A percentile compares a stretch with the other conserved stretches of the same genome.
Conservation (phyloP, 768 basidiomycete genomes). For the Tylopilus subfusipes region DNA sequence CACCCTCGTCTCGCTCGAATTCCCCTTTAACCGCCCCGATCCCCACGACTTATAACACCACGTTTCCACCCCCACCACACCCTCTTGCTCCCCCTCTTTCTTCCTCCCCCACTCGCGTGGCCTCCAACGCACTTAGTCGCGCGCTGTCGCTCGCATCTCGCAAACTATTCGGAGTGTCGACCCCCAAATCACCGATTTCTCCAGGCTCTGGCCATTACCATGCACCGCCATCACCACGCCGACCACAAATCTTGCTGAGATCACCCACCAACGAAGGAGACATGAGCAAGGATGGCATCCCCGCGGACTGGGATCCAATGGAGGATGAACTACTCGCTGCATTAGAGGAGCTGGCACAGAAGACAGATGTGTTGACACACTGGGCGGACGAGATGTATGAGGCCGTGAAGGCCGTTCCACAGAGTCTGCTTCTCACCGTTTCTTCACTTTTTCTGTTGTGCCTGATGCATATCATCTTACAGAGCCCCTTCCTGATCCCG, state of each 20-base stretch:
- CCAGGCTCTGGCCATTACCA: constrained; percentile 38
- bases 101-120: constrained; percentile 63
- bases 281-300: constrained; percentile 18
- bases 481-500: constrained; percentile 82
- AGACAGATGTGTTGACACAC: constrained; percentile 88
- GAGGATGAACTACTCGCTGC: constrained; percentile 79
- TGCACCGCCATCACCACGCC: constrained; percentile 52
- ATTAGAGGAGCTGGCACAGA: constrained; percentile 91
- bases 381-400: constrained; percentile 97
- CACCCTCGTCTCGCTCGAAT: constrained; percentile 21
- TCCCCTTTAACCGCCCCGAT: constrained; percentile 23
- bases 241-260: constrained; percentile 49
- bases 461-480: constrained; percentile 2
- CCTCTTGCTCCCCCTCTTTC: constrained; percentile 53
- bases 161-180: constrained; percentile 67
- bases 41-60: constrained; percentile 37
- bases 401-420: constrained; percentile 78
- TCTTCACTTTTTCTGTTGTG: background rate
- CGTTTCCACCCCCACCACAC: constrained; percentile 66
- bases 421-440: constrained; percentile 53
- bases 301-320: constrained; percentile 54
- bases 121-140: constrained; percentile 71
- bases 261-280: constrained; percentile 39
- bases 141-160: constrained; percentile 79
- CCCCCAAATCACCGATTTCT: constrained; percentile 36